phyloP scores from a whole-genome alignment of 805 yeast genomes.

The Candida khao-thaluensis region DNA sequence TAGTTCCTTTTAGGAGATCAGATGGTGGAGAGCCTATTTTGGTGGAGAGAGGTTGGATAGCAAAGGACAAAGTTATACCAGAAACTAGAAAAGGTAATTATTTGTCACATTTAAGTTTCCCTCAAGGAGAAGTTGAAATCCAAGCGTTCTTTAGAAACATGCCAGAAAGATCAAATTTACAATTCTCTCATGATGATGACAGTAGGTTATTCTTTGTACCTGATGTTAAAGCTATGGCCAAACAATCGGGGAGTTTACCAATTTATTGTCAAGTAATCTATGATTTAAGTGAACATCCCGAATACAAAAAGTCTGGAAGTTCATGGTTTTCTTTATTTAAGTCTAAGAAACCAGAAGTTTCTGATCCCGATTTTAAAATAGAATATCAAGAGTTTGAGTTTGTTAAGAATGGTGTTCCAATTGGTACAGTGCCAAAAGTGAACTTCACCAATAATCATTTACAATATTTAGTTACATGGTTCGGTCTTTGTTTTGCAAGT shows the following conservation, averaged over 20 bases:
- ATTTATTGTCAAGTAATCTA: constrained; percentile 73
- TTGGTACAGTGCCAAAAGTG: constrained; percentile 79
- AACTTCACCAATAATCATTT: constrained; percentile 85
- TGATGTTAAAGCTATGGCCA: constrained; percentile 80
- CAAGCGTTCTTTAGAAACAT: constrained; percentile 73
- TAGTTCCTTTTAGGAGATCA: constrained; percentile 76
- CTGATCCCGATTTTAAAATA: constrained; percentile 31
- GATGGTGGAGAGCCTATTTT: constrained; percentile 76
- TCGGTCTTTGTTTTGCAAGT: constrained; percentile 76
- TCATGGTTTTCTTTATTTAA: constrained; percentile 33
- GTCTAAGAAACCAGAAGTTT: constrained; percentile 9
- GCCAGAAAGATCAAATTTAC: constrained; percentile 58
- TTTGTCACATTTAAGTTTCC: constrained; percentile 69
- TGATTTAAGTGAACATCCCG: constrained; percentile 65
- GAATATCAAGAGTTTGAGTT: constrained; percentile 52
- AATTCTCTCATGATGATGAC: constrained; percentile 67
- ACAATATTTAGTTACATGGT: constrained; percentile 94
- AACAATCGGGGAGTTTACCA: constrained; percentile 63
- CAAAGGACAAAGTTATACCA: constrained; percentile 63
- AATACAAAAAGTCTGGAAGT: constrained; percentile 36
- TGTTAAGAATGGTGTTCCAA: constrained; percentile 80
- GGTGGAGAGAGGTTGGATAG: constrained; percentile 90
- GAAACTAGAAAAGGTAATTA: constrained; percentile 45
- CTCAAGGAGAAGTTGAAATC: constrained; percentile 68
- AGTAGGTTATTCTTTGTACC: constrained; percentile 73